A percentile compares a stretch with the other conserved stretches of the same genome.
phyloP scores from a whole-genome alignment of 345 rosid genomes.

The Bretschneidera sinensis region DNA sequence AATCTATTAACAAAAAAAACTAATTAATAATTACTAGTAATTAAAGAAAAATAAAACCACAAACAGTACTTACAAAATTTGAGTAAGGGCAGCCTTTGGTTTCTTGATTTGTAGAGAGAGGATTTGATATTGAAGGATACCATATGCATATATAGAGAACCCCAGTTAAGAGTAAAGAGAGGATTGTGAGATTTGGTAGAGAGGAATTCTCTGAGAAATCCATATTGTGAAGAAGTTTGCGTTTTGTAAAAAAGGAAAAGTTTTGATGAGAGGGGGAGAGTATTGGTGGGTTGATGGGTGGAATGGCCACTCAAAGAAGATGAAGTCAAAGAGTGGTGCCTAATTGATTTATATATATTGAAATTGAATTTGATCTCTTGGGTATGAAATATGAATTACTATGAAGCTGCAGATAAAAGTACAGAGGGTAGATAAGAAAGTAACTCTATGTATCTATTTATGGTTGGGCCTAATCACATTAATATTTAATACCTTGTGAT shows the following conservation, averaged over 20 bases:
- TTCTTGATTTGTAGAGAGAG: conserved; percentile 16
- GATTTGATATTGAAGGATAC: conserved; percentile 15
- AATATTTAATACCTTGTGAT: no score
- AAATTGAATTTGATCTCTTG: no score
- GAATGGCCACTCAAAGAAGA: no score
- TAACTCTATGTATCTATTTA: no score
- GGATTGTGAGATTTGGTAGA: conserved; percentile 10
- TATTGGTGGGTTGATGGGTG: background rate
- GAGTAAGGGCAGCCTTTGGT: background rate
- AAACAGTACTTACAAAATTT: conserved; percentile 22
- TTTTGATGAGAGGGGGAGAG: background rate
- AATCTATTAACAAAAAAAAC: background rate
- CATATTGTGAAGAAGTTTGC: conserved; percentile 16
- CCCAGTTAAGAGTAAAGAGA: conserved; percentile 33
- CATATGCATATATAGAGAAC: conserved; percentile 29
- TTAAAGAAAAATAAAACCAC: background rate
- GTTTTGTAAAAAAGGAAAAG: background rate
- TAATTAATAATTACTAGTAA: background rate
- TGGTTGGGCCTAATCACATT: no score
- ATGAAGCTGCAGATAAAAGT: no score
- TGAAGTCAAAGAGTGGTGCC: no score
- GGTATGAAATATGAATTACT: no score
- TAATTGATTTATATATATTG: no score
- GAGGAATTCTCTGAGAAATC: conserved; percentile 20
- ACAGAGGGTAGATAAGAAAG: no score